Evolutionary conservation across 2,329 filamentous ascomycete genomes (phyloP).

Genomic region (Teratosphaeria pseudoeucalypti): DNA sequence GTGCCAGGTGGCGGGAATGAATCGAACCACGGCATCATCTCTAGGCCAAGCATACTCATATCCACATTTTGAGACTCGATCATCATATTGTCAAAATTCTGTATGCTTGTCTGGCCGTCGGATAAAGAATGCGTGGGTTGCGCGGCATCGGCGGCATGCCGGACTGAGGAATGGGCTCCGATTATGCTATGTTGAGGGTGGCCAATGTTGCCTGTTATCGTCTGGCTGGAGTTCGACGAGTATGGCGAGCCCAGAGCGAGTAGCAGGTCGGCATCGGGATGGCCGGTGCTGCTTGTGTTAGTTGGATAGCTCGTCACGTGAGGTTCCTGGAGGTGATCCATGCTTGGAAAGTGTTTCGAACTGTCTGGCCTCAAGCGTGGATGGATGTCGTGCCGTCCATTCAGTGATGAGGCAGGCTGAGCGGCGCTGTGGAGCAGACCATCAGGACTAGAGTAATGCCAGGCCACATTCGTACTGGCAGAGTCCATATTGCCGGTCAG

Average conservation of each 20-base stretch:
- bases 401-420: conserved; percentile 3
- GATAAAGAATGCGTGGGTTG: neutral
- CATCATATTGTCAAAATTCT: conserved; percentile 45
- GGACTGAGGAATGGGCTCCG: neutral
- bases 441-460: conserved; percentile 57
- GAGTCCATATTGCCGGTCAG: conserved; percentile 82
- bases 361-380: neutral
- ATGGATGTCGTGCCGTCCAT: neutral
- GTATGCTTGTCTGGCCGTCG: neutral
- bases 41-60: conserved; percentile 56
- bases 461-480: conserved; percentile 69
- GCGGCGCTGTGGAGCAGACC: conserved; percentile 18
- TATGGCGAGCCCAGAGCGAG: conserved; percentile 41
- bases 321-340: neutral
- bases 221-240: neutral
- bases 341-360: neutral
- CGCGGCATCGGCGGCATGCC: neutral
- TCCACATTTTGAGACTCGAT: conserved; percentile 72
- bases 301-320: neutral
- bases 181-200: neutral
- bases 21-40: conserved; percentile 67
- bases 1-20: conserved; percentile 38
- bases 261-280: conserved; percentile 18
- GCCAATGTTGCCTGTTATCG: neutral
- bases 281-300: neutral